phyloP scores from a whole-genome alignment of 1,284 basidiomycete species.

The Heliocybe sulcata region DNA sequence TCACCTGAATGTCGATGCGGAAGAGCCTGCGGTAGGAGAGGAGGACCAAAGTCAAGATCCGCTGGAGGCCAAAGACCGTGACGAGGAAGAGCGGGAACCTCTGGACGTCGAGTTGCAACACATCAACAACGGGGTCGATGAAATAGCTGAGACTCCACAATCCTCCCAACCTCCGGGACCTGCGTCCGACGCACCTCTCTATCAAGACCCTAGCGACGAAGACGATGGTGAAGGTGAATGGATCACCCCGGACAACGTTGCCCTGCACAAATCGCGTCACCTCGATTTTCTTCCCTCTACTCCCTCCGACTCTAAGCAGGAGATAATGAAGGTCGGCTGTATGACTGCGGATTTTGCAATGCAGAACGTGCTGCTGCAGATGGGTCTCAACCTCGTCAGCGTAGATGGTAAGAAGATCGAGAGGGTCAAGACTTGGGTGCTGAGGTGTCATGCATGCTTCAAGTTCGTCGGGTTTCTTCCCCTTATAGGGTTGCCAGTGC shows the following conservation, averaged over 20 bases:
- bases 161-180: background rate
- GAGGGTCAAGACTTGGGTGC: constrained; percentile 91
- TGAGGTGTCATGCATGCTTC: constrained; percentile 98
- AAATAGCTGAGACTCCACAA: background rate
- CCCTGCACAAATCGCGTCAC: constrained; percentile 82
- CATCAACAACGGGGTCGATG: background rate
- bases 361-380: constrained; percentile 96
- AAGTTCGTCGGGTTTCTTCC: constrained; percentile 63
- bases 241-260: constrained; percentile 93
- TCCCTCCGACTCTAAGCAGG: constrained; percentile 20
- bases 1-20: constrained; percentile 8
- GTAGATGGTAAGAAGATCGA: constrained; percentile 88
- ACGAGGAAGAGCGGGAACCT: constrained; percentile 12
- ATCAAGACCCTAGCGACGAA: constrained; percentile 67
- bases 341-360: constrained; percentile 99
- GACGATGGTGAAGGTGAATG: constrained; percentile 91
- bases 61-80: constrained; percentile 6
- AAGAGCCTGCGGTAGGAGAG: background rate
- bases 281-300: constrained; percentile 69
- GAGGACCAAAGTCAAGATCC: constrained; percentile 5
- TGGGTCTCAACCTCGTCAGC: constrained; percentile 90
- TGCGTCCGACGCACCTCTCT: constrained; percentile 27
- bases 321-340: constrained; percentile 65
- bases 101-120: constrained; percentile 8
- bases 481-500: background rate